Evolutionary conservation across 2,329 filamentous ascomycete species (phyloP), one percentile per base, ranked within the genome.

Genomic region (Coleophoma crateriformis): DNA sequence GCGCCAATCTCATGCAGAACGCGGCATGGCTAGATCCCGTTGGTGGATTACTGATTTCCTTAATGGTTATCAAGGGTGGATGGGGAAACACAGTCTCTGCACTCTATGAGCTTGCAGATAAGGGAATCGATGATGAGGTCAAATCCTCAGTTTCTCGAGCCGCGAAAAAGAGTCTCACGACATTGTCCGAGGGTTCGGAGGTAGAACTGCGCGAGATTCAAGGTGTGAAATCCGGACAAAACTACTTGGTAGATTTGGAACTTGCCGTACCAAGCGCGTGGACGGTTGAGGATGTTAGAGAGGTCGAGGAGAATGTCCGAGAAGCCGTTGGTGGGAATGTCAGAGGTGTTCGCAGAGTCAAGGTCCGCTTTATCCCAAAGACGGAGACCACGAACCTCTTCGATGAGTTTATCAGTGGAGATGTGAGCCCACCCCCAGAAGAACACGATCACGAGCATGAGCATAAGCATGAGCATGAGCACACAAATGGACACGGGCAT

Each of bases 1-100:
- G 90, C 41, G 90, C 91, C 44, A 95, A 97, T 68, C 76, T 95
- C 47, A 77, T 96, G 56, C 78, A 85, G 50, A 86, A 91, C 62
- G 91, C 92, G 47, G 81, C 87, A 32, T 97, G 94, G 91, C 77
- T 97, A 46, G 94, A 99, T 67, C 91, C 94, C 10, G 87, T 97
- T 32, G 94, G 94, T 49, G 91, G 94, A 10, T 77, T 99, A 4
- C 72, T 96, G 51, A 97, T 99, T 60, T 96, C 91, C 13, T 73
- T 92, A 53, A 87, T 99, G 81, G 92, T 99, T 33, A 86, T 97
- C 57, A 88, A 87, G 63, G 94, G 91, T 39, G 94, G 94, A 19
- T 87, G 82, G 73, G 82, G 83, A 56, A 99, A 99, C 71, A 96
- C 90, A 0, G 75, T 84, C 48, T 78, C 85, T 12, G 85, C 94